These are phyloP conservation scores for Naganishia onofrii DNA, from an alignment of 768 basidiomycete species.

Conservation along the genomic window DNA sequence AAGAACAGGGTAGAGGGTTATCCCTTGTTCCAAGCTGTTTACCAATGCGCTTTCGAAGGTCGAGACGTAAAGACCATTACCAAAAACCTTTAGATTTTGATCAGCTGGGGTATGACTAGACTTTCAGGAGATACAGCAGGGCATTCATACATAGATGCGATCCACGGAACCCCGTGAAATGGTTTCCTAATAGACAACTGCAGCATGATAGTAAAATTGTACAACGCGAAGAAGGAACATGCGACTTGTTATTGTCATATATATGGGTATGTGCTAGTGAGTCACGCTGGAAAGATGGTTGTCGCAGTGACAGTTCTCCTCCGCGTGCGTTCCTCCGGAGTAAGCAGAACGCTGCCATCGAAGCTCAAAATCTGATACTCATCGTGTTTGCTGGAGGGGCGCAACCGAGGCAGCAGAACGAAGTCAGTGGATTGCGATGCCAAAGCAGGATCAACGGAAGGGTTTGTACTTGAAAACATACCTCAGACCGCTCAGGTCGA, in stretches of 20 bases:
- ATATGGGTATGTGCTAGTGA: background rate
- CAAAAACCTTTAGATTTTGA: conserved; percentile 1
- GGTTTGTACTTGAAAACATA: conserved; percentile 51
- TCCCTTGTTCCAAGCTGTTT: conserved; percentile 54
- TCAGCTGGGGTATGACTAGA: conserved; percentile 22
- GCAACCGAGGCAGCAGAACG: no score
- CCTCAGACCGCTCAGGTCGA: conserved; percentile 56
- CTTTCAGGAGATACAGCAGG: background rate
- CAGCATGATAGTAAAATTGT: background rate
- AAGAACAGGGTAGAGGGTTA: conserved; percentile 52
- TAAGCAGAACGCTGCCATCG: conserved; percentile 66
- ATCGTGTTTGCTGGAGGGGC: conserved; percentile 57
- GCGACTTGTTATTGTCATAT: background rate
- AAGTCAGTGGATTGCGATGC: conserved; percentile 30
- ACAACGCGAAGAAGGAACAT: background rate
- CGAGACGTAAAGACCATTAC: conserved; percentile 35
- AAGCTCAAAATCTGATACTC: conserved; percentile 83
- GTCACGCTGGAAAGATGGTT: conserved; percentile 5
- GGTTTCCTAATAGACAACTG: background rate
- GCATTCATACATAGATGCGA: conserved; percentile 13
- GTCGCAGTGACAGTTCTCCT: conserved; percentile 58
- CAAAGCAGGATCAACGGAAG: background rate
- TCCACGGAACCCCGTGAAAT: background rate
- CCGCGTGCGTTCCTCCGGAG: conserved; percentile 57
- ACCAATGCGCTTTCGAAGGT: conserved; percentile 50